Evolutionary conservation across 768 basidiomycete species (phyloP).

Genomic region (Cyathus striatus): DNA sequence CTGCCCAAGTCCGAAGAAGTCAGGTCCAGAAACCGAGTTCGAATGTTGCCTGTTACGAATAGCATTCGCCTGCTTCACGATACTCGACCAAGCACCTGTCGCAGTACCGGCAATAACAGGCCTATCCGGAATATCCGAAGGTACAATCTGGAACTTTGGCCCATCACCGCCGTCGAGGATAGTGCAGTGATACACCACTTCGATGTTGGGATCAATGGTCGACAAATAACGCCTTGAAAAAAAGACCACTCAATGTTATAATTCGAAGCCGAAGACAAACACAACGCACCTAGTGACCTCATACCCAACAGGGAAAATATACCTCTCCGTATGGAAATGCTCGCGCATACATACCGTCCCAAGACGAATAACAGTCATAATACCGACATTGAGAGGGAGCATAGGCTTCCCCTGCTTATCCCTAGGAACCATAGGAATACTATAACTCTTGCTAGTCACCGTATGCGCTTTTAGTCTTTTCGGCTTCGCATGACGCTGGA

Average conservation of each 20-base stretch:
- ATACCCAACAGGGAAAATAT: slow-evolving; percentile 86
- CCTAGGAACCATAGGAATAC: slow-evolving; percentile 75
- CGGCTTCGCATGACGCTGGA: slow-evolving; percentile 56
- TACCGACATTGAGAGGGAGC: slow-evolving; percentile 78
- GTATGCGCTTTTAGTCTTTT: slow-evolving; percentile 80
- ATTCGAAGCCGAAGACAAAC: slow-evolving; percentile 3
- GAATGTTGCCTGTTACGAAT: slow-evolving; percentile 80
- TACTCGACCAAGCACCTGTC: slow-evolving; percentile 82
- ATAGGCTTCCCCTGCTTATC: slow-evolving; percentile 67
- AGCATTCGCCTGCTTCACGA: slow-evolving; percentile 78
- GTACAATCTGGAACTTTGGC: slow-evolving; percentile 81
- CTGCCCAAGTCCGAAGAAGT: slow-evolving; percentile 84
- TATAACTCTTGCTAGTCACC: slow-evolving; percentile 70
- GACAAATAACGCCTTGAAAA: slow-evolving; percentile 67
- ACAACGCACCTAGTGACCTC: slow-evolving; percentile 65
- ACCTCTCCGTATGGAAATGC: slow-evolving; percentile 83
- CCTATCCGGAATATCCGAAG: slow-evolving; percentile 64
- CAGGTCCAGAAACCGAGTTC: slow-evolving; percentile 84
- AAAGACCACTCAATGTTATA: slow-evolving; percentile 5
- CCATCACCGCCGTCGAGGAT: slow-evolving; percentile 84
- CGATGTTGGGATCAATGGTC: slow-evolving; percentile 57
- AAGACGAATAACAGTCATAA: slow-evolving; percentile 76
- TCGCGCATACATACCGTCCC: slow-evolving; percentile 79
- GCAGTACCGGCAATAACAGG: slow-evolving; percentile 82
- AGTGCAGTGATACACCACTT: slow-evolving; percentile 77